A percentile compares a stretch with the other conserved stretches of the same genome.
Evolutionary conservation across 129 eudicot species (phyloP).

Genomic region (Flaveria bidentis): DNA sequence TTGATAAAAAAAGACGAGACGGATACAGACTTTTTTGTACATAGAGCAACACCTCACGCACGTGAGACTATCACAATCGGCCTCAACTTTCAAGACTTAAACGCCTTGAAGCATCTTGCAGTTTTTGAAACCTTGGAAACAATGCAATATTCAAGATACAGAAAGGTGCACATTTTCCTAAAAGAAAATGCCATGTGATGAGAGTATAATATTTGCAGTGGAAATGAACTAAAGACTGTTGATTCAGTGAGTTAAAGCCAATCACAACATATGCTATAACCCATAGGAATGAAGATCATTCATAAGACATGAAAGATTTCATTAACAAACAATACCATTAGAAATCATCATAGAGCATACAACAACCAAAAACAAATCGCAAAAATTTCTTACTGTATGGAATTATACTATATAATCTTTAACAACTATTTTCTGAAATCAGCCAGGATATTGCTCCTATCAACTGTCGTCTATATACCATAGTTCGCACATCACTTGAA

Average conservation of each 20-base stretch:
- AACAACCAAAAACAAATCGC: not conserved
- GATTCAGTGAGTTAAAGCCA: not conserved
- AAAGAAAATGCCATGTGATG: not conserved
- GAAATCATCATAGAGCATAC: not conserved
- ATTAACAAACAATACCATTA: not conserved
- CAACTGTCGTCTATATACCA: conserved; percentile 38
- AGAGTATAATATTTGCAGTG: not conserved
- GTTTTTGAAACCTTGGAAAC: no score
- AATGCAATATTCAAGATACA: conserved; percentile 16
- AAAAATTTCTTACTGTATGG: not conserved
- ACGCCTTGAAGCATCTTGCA: no score
- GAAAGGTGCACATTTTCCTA: not conserved
- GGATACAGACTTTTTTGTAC: no score
- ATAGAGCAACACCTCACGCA: no score
- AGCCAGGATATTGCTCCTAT: conserved; percentile 16
- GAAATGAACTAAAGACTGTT: not conserved
- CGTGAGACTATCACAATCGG: no score
- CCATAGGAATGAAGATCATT: not conserved
- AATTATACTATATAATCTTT: conserved; percentile 12
- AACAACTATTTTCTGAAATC: conserved; percentile 2
- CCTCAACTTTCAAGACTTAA: no score
- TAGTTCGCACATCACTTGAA: conserved; percentile 22
- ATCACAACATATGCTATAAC: no score
- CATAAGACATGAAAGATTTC: not conserved
- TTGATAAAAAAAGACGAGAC: no score